phyloP scores from a whole-genome alignment of 176 grass and related monocot species.

The Dactylis glomerata region DNA sequence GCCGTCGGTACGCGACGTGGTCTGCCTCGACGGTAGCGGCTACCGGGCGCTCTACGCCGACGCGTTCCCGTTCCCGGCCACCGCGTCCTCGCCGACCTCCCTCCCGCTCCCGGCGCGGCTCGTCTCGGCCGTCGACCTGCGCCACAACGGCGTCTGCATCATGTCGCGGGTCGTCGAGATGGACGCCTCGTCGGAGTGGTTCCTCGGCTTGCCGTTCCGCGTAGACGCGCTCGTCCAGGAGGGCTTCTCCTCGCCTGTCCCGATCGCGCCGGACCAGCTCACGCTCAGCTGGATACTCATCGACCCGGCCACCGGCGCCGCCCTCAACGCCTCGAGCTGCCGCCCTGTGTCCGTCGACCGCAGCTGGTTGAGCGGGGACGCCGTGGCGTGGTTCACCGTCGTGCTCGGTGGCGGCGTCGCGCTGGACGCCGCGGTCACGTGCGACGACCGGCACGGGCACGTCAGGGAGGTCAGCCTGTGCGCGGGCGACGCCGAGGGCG shows the following conservation, averaged over 20 bases:
- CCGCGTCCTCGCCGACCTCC: neutral
- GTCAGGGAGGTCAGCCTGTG: conserved; percentile 58
- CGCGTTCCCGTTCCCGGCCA: conserved; percentile 46
- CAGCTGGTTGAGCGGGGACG: conserved; percentile 60
- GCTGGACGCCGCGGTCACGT: conserved; percentile 44
- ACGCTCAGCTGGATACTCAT: conserved; percentile 66
- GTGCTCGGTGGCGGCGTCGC: conserved; percentile 32
- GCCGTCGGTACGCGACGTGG: conserved; percentile 50
- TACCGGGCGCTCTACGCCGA: conserved; percentile 50
- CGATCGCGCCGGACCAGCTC: conserved; percentile 28
- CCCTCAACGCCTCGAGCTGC: conserved; percentile 53
- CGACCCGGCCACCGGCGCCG: conserved; percentile 37
- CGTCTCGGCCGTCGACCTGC: conserved; percentile 62
- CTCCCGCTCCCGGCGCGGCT: conserved; percentile 31
- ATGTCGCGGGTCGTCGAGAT: conserved; percentile 58
- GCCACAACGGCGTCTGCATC: conserved; percentile 32
- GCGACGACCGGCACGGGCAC: conserved; percentile 39
- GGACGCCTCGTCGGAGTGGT: conserved; percentile 50
- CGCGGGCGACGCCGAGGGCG: conserved; percentile 33
- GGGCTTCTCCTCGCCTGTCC: neutral
- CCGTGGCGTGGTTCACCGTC: conserved; percentile 48
- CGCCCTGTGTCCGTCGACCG: conserved; percentile 49
- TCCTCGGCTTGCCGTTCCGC: conserved; percentile 57
- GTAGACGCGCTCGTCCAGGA: conserved; percentile 47
- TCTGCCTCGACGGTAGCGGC: neutral